Percentiles rank a stretch among this genome's conserved stretches.
phyloP scores from a whole-genome alignment of 768 basidiomycete species.

The Rhodotorula sphaerocarpa region DNA sequence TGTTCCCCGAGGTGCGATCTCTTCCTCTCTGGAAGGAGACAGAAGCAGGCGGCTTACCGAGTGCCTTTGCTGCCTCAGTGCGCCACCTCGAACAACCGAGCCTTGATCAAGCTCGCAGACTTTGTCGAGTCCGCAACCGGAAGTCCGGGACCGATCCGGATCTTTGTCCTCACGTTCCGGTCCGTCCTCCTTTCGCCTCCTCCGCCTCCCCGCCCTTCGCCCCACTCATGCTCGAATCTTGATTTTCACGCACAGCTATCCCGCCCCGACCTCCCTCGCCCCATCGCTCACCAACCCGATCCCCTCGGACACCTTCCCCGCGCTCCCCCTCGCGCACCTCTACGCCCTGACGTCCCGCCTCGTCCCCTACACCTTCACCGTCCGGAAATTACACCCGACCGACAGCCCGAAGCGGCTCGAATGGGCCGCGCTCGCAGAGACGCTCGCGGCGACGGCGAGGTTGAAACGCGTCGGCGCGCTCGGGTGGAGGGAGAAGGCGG shows the following conservation, averaged over 20 bases:
- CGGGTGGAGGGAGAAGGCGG: conserved; percentile 27
- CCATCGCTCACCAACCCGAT: conserved; percentile 30
- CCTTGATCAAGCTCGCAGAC: conserved; percentile 23
- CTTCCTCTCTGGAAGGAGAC: background rate
- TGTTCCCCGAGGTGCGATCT: conserved; percentile 28
- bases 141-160: background rate
- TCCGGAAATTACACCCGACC: conserved; percentile 25
- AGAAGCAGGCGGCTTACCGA: background rate
- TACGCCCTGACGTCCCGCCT: conserved; percentile 14
- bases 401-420: conserved; percentile 17
- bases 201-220: too few species aligned
- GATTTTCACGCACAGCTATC: conserved; percentile 5
- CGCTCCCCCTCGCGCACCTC: conserved; percentile 19
- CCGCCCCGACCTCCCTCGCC: conserved; percentile 18
- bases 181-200: background rate
- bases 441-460: conserved; percentile 11
- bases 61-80: background rate
- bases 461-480: conserved; percentile 24
- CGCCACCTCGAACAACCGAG: conserved; percentile 35
- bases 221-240: background rate
- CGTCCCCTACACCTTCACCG: conserved; percentile 8
- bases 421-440: conserved; percentile 22
- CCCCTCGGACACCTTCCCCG: background rate
- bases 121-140: background rate
- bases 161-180: conserved; percentile 32